A percentile compares a stretch with the other conserved stretches of the same genome.
Evolutionary conservation across 1,139 yeast genomes (phyloP).

Genomic region (Suhomyces coccinellae): DNA sequence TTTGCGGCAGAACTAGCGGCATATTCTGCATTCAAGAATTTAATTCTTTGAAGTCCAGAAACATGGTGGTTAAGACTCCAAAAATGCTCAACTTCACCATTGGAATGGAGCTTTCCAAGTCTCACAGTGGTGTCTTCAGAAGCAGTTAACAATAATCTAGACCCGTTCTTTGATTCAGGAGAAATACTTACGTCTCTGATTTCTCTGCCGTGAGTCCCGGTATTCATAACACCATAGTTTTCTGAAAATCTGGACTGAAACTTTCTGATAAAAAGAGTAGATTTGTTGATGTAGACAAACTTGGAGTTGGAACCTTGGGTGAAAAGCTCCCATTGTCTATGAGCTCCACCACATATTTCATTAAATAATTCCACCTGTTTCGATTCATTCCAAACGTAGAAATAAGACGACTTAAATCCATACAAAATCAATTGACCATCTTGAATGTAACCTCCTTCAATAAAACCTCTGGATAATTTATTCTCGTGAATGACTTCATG

Average conservation of each 20-base stretch:
- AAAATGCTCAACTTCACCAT: conserved; percentile 45
- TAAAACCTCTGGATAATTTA: conserved; percentile 68
- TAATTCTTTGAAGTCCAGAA: conserved; percentile 80
- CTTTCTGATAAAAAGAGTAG: conserved; percentile 35
- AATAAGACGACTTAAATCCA: conserved; percentile 80
- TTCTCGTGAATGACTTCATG: conserved; percentile 55
- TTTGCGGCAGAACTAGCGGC: conserved; percentile 76
- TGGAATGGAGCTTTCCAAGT: conserved; percentile 45
- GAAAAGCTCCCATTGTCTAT: conserved; percentile 71
- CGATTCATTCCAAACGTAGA: conserved; percentile 83
- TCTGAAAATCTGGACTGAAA: conserved; percentile 23
- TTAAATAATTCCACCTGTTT: conserved; percentile 67
- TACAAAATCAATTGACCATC: conserved; percentile 55
- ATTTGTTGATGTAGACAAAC: conserved; percentile 60
- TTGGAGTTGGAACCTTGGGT: conserved; percentile 20
- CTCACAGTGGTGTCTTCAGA: conserved; percentile 86
- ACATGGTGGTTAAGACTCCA: conserved; percentile 81
- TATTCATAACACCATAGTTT: conserved; percentile 32
- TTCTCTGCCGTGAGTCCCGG: conserved; percentile 91
- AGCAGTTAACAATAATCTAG: conserved; percentile 61
- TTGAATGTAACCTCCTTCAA: conserved; percentile 67
- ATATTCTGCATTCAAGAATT: conserved; percentile 52
- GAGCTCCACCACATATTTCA: conserved; percentile 90
- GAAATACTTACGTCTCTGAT: conserved; percentile 65
- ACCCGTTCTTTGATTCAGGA: conserved; percentile 23